Evolutionary conservation across 2,329 filamentous ascomycete genomes (phyloP).

Genomic region (Aspergillus sp.): DNA sequence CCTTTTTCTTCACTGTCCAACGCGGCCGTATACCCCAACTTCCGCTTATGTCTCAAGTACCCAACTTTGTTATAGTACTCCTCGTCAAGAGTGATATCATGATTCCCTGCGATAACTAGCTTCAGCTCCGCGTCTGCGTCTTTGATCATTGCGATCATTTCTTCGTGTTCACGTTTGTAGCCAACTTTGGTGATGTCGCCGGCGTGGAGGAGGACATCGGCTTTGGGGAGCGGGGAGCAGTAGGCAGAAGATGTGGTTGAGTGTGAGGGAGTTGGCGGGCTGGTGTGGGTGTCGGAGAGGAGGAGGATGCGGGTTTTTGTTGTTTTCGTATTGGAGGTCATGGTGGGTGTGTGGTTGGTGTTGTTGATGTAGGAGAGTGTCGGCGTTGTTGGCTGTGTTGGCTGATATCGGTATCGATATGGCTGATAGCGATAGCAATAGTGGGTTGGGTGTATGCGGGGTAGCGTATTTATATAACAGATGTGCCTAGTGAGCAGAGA

Average conservation of each 20-base stretch:
- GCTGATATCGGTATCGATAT: background rate
- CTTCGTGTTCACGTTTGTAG: slow-evolving; percentile 41
- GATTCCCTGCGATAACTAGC: slow-evolving; percentile 58
- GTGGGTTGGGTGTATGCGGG: no score
- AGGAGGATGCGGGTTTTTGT: slow-evolving; percentile 38
- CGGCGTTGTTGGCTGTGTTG: no score
- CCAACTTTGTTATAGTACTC: slow-evolving; percentile 37
- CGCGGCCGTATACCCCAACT: slow-evolving; percentile 6
- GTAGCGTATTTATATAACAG: no score
- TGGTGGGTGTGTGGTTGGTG: slow-evolving; percentile 1
- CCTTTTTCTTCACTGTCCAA: slow-evolving; percentile 12
- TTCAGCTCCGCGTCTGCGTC: slow-evolving; percentile 50
- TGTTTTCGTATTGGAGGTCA: slow-evolving; percentile 8
- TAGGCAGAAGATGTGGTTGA: slow-evolving; percentile 21
- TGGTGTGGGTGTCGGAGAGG: slow-evolving; percentile 39
- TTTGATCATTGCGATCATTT: slow-evolving; percentile 42
- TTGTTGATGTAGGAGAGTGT: slow-evolving; percentile 1
- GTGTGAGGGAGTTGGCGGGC: slow-evolving; percentile 15
- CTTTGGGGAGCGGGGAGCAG: slow-evolving; percentile 41
- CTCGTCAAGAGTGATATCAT: slow-evolving; percentile 53
- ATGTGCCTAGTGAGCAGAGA: no score
- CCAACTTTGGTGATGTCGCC: slow-evolving; percentile 54
- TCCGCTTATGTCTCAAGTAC: slow-evolving; percentile 20
- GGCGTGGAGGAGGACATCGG: slow-evolving; percentile 52
- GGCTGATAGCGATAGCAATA: background rate